Evolutionary conservation across 2,329 filamentous ascomycete genomes (phyloP).

Genomic region (Colletotrichum plurivorum): DNA sequence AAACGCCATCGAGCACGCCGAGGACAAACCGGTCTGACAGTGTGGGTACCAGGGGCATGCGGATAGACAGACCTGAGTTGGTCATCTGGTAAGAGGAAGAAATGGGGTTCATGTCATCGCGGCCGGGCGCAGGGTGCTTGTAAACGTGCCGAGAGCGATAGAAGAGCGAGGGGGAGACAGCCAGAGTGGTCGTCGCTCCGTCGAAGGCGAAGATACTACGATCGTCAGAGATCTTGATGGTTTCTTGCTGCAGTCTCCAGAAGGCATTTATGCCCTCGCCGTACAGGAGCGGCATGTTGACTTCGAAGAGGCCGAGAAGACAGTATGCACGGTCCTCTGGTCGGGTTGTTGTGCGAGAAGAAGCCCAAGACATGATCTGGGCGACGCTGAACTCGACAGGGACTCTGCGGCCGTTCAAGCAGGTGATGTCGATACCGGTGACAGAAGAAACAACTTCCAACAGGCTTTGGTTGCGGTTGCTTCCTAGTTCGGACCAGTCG

Average conservation of each 20-base stretch:
- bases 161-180: not conserved
- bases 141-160: not conserved
- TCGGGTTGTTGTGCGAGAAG: constrained; percentile 47
- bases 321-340: constrained; percentile 52
- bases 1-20: no score
- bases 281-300: constrained; percentile 54
- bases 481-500: constrained; percentile 27
- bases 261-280: constrained; percentile 53
- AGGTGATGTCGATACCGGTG: not conserved
- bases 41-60: no score
- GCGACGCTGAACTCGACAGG: constrained; percentile 42
- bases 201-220: constrained; percentile 51
- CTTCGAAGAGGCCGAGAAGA: constrained; percentile 51
- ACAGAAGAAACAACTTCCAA: not conserved
- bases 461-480: rapidly evolving
- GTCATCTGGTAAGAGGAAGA: no score
- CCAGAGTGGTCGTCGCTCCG: not conserved
- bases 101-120: no score
- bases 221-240: constrained; percentile 51
- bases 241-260: constrained; percentile 51
- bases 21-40: no score
- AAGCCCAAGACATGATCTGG: constrained; percentile 53
- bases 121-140: no score
- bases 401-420: not conserved
- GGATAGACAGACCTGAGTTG: no score